A percentile compares a stretch with the other conserved stretches of the same genome.
Conservation (phyloP, 441 rosid species). For the Iberis amara region DNA sequence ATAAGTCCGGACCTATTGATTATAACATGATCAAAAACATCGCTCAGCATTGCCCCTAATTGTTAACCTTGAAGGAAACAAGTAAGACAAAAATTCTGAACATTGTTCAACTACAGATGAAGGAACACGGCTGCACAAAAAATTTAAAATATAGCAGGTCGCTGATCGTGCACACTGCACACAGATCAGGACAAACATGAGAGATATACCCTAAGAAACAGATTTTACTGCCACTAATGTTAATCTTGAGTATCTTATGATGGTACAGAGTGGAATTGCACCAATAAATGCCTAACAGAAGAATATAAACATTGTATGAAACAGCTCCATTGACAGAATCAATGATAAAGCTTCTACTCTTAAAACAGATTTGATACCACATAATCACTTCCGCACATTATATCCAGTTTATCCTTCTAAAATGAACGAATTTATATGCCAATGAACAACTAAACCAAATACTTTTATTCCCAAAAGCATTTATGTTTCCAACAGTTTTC, state of each 20-base stretch:
- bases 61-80: neutral
- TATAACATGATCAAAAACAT: constrained; percentile 18
- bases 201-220: neutral
- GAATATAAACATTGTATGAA: neutral
- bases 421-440: neutral
- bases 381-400: neutral
- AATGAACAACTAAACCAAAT: constrained; percentile 8
- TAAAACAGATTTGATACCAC: neutral
- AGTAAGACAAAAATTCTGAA: neutral
- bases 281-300: constrained; percentile 1
- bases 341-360: neutral
- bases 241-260: neutral
- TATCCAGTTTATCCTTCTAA: neutral
- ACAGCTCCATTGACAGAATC: constrained; percentile 9
- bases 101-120: neutral
- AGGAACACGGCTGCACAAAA: neutral
- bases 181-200: neutral
- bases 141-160: neutral
- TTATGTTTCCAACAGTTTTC: neutral
- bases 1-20: constrained; percentile 73
- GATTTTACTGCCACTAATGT: neutral
- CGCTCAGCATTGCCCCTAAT: constrained; percentile 6
- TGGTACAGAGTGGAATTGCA: neutral
- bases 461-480: too few relatives aligned
- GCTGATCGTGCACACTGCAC: neutral